Percentiles rank a stretch among this genome's conserved stretches.
Conservation (phyloP, 371 early-diverging fungal species). For the Haplosporangium sp. region DNA sequence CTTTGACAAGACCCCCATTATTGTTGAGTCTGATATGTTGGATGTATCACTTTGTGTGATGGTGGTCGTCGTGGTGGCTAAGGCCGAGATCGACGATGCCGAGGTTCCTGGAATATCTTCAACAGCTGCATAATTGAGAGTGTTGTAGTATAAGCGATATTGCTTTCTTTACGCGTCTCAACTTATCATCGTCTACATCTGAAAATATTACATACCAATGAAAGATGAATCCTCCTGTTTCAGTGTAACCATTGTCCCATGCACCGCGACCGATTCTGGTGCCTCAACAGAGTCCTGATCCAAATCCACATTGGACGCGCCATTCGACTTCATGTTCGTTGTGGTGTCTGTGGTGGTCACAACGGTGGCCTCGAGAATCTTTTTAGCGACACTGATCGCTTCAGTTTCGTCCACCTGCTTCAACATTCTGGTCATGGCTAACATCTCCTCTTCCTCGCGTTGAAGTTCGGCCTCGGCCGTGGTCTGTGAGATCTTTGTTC, state of each 20-base stretch:
- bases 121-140: not conserved
- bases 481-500: not conserved
- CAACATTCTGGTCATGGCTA: conserved; percentile 26
- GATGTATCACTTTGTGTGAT: not conserved
- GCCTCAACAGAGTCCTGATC: too few relatives aligned
- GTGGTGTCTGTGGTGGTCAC: not conserved
- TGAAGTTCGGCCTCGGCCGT: conserved; percentile 30
- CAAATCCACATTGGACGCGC: too few relatives aligned
- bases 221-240: too few relatives aligned
- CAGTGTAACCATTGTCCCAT: too few relatives aligned
- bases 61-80: not conserved
- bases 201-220: too few relatives aligned
- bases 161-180: too few relatives aligned
- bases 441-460: conserved; percentile 48
- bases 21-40: not conserved
- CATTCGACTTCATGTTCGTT: too few relatives aligned
- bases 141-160: not conserved
- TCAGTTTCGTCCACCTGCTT: conserved; percentile 22
- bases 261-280: too few relatives aligned
- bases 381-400: conserved; percentile 21
- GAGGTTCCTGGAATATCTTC: not conserved
- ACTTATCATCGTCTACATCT: too few relatives aligned
- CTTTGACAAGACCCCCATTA: not conserved
- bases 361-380: conserved; percentile 14
- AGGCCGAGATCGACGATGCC: too few relatives aligned